Percentiles rank a stretch among this genome's conserved stretches.
Evolutionary conservation across 495 filamentous ascomycete species (phyloP).

Genomic region (Copromyces sp.): DNA sequence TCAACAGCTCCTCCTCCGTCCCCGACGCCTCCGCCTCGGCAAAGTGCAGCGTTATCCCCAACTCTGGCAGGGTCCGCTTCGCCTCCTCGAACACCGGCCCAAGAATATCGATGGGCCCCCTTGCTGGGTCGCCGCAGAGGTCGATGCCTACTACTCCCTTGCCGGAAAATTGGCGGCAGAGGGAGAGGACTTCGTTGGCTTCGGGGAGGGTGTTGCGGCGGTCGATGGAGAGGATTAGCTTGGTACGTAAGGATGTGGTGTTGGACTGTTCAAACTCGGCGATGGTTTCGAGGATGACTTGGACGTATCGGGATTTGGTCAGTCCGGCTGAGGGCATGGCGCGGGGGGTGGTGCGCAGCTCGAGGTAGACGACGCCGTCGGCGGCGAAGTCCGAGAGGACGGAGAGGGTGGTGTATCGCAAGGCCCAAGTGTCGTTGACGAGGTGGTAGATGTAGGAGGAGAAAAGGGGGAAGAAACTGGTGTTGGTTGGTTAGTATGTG

Average conservation of each 20-base stretch:
- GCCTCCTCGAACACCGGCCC: slow-evolving; percentile 47
- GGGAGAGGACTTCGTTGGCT: slow-evolving; percentile 50
- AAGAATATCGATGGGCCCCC: slow-evolving; percentile 49
- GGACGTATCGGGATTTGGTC: slow-evolving; percentile 53
- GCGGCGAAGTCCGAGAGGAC: slow-evolving; percentile 60
- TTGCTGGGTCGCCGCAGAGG: slow-evolving; percentile 66
- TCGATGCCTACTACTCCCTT: slow-evolving; percentile 66
- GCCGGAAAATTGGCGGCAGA: slow-evolving; percentile 45
- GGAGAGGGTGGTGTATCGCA: slow-evolving; percentile 53
- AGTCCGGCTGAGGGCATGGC: slow-evolving; percentile 41
- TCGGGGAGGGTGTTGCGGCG: slow-evolving; percentile 46
- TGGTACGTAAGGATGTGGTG: slow-evolving; percentile 23
- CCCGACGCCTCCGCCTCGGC: slow-evolving; percentile 52
- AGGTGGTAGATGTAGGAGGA: slow-evolving; percentile 63
- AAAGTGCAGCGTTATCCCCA: slow-evolving; percentile 69
- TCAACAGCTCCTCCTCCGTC: slow-evolving; percentile 45
- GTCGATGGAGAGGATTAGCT: slow-evolving; percentile 69
- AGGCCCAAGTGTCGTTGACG: slow-evolving; percentile 45
- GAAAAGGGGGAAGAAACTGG: slow-evolving; percentile 35
- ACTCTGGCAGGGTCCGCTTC: slow-evolving; percentile 27
- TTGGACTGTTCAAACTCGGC: slow-evolving; percentile 29
- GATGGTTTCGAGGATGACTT: slow-evolving; percentile 52
- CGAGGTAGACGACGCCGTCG: slow-evolving; percentile 71
- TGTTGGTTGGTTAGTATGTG: slow-evolving; percentile 35
- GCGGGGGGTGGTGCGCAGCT: slow-evolving; percentile 73